Evolutionary conservation across 257 asterid genomes (phyloP).

Genomic region (Anisodus tanguticus): DNA sequence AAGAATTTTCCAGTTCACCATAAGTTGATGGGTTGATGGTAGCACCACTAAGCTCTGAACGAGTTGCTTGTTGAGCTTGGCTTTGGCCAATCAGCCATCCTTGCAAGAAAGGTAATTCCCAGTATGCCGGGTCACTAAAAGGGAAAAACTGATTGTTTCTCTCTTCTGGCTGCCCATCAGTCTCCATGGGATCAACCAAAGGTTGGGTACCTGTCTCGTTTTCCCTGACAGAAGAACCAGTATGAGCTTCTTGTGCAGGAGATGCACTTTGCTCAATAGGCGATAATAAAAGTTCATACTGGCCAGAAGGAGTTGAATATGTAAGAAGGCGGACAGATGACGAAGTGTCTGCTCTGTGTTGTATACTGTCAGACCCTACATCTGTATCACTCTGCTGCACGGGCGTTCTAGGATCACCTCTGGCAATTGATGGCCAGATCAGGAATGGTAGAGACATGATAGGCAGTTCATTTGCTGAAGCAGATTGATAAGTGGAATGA

Average conservation of each 20-base stretch:
- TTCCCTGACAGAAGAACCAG: conserved; percentile 52
- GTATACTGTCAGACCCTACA: conserved; percentile 45
- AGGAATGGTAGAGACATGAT: conserved; percentile 74
- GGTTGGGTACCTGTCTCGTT: conserved; percentile 53
- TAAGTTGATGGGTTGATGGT: conserved; percentile 47
- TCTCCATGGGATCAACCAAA: conserved; percentile 69
- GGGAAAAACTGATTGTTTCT: conserved; percentile 73
- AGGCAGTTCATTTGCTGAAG: conserved; percentile 72
- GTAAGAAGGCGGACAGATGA: conserved; percentile 82
- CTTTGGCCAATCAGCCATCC: conserved; percentile 97
- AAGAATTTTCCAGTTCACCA: conserved; percentile 51
- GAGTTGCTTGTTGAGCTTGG: conserved; percentile 76
- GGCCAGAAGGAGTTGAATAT: conserved; percentile 92
- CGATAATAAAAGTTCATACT: conserved; percentile 83
- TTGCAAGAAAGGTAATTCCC: conserved; percentile 95
- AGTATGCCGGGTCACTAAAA: conserved; percentile 78
- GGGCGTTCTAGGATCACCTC: conserved; percentile 56
- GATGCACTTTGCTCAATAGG: conserved; percentile 66
- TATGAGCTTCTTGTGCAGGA: conserved; percentile 62
- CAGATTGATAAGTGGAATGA: conserved; percentile 61
- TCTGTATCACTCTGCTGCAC: conserved; percentile 55
- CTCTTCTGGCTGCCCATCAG: conserved; percentile 65
- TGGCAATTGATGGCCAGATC: conserved; percentile 72
- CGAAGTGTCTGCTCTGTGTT: conserved; percentile 65
- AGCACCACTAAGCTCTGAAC: conserved; percentile 53